Evolutionary conservation across 169 alveolate genomes (phyloP).

Genomic region (Plasmodium inui): DNA sequence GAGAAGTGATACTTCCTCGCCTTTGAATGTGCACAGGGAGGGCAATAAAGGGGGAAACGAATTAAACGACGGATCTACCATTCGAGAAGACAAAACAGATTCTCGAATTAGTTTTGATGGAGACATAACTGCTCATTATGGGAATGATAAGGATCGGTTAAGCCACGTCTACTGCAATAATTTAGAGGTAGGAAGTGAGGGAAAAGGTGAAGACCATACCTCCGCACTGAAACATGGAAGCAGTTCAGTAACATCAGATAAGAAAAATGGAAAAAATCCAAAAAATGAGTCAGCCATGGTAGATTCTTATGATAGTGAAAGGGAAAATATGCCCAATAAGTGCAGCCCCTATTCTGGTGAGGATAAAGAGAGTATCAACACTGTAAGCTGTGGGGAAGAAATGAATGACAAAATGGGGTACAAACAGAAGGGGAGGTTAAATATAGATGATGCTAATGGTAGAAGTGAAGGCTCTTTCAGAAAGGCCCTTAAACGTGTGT

Average conservation of each 20-base stretch:
- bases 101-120: neutral
- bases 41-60: neutral
- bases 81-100: neutral
- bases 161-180: neutral
- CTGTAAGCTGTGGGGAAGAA: neutral
- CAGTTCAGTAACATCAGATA: neutral
- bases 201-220: neutral
- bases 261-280: neutral
- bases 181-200: neutral
- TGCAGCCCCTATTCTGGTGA: neutral
- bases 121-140: neutral
- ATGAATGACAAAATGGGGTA: neutral
- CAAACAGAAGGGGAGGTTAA: neutral
- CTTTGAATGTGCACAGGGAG: neutral
- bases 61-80: neutral
- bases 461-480: neutral
- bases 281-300: neutral
- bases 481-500: neutral
- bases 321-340: conserved; percentile 10
- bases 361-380: neutral
- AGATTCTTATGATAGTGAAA: neutral
- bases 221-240: neutral
- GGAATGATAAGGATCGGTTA: neutral
- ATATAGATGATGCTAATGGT: neutral
- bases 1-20: neutral